A percentile compares a stretch with the other conserved stretches of the same genome.
phyloP scores from a whole-genome alignment of 352 stramenopile species.

The Phytophthora constricta region DNA sequence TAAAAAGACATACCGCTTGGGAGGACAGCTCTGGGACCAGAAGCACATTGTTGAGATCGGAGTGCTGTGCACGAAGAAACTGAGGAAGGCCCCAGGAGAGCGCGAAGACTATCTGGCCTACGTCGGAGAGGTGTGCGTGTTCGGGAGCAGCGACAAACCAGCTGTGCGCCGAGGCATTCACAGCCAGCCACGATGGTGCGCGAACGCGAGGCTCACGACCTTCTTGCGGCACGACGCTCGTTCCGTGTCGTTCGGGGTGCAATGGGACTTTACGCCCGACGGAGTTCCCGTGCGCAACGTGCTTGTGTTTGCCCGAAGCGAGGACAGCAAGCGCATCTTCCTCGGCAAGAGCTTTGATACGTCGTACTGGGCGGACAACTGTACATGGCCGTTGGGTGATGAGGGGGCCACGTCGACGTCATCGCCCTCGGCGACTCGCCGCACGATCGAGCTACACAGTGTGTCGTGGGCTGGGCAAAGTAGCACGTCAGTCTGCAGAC shows the following conservation, averaged over 20 bases:
- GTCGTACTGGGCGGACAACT: conserved; percentile 25
- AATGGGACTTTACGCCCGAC: conserved; percentile 35
- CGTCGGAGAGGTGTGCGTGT: conserved; percentile 44
- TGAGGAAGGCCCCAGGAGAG: conserved; percentile 22
- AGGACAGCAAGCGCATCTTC: conserved; percentile 25
- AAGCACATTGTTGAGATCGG: conserved; percentile 57
- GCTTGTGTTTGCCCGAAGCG: conserved; percentile 31
- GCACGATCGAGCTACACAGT: conserved; percentile 39
- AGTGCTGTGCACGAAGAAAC: conserved; percentile 43
- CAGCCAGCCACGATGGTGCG: conserved; percentile 25
- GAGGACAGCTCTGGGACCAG: conserved; percentile 47
- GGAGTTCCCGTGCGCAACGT: conserved; percentile 36
- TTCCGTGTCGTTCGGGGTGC: conserved; percentile 37
- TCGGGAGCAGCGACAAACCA: conserved; percentile 25
- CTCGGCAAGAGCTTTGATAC: conserved; percentile 42
- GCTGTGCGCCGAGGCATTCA: conserved; percentile 22
- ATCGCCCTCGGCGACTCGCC: conserved; percentile 20
- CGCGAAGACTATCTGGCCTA: conserved; percentile 37
- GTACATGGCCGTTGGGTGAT: conserved; percentile 11
- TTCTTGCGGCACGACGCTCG: conserved; percentile 26
- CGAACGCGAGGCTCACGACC: conserved; percentile 22
- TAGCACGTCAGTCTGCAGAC: conserved; percentile 23
- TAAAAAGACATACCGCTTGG: conserved; percentile 50
- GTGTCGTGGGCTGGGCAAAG: conserved; percentile 36
- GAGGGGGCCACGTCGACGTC: conserved; percentile 26